Conservation (phyloP, 345 rosid genomes). For the Viola odorata region DNA sequence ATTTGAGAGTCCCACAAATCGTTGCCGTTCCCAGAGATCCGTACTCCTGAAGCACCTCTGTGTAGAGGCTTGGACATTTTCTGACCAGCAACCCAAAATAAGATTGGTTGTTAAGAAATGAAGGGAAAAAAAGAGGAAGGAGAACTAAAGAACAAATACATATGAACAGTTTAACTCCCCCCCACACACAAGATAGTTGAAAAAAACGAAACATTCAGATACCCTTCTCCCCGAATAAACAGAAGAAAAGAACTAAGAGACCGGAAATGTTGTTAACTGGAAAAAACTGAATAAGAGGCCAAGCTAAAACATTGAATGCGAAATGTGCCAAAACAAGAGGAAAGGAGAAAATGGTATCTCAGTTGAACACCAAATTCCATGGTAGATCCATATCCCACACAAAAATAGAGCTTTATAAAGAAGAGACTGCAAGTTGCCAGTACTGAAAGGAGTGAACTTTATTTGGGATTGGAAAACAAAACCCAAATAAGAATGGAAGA, state of each 20-base stretch:
- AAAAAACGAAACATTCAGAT: background rate
- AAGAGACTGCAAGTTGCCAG: background rate
- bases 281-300: background rate
- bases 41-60: slow-evolving; percentile 54
- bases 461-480: slow-evolving; percentile 1
- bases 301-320: background rate
- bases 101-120: no score
- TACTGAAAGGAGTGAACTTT: slow-evolving; percentile 4
- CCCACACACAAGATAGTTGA: background rate
- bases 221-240: no score
- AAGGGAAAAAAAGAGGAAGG: background rate
- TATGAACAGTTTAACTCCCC: background rate
- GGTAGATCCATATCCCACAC: slow-evolving; percentile 34
- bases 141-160: slow-evolving; percentile 1
- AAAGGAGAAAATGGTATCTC: slow-evolving; percentile 3
- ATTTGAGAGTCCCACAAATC: slow-evolving; percentile 65
- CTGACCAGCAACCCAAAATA: slow-evolving; percentile 28
- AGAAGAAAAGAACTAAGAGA: background rate
- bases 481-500: slow-evolving; percentile 2
- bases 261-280: slow-evolving; percentile 1
- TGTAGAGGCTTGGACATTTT: slow-evolving; percentile 78
- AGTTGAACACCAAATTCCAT: slow-evolving; percentile 12
- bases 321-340: background rate
- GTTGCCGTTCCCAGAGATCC: slow-evolving; percentile 57
- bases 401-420: slow-evolving; percentile 1